Evolutionary conservation across 2,329 filamentous ascomycete species (phyloP).

Genomic region (Blumeria graminis): DNA sequence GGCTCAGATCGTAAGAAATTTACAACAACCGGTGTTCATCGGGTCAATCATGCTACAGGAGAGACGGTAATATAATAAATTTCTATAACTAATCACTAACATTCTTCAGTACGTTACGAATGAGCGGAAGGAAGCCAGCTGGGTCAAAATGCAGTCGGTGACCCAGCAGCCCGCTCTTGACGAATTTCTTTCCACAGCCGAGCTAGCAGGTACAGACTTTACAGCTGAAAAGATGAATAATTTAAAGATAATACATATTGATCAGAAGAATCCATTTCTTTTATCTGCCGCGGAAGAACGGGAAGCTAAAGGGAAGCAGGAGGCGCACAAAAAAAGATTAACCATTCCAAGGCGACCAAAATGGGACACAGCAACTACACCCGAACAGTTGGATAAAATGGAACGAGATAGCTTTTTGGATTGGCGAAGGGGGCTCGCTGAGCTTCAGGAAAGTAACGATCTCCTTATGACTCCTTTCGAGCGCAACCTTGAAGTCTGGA

Average conservation of each 20-base stretch:
- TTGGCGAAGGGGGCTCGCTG: slow-evolving; percentile 76
- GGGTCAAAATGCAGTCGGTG: slow-evolving; percentile 98
- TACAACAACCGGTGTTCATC: slow-evolving; percentile 25
- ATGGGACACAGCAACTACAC: slow-evolving; percentile 73
- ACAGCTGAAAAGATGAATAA: slow-evolving; percentile 98
- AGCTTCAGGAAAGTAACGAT: slow-evolving; percentile 83
- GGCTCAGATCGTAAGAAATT: slow-evolving; percentile 57
- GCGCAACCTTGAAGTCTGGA: slow-evolving; percentile 91
- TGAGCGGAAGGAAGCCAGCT: slow-evolving; percentile 69
- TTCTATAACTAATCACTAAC: slow-evolving; percentile 8
- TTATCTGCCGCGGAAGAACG: slow-evolving; percentile 68
- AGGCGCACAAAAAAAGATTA: slow-evolving; percentile 50
- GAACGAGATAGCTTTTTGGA: slow-evolving; percentile 65
- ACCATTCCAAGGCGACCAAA: slow-evolving; percentile 75
- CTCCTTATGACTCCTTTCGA: slow-evolving; percentile 95
- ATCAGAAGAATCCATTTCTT: slow-evolving; percentile 88
- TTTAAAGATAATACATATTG: slow-evolving; percentile 92
- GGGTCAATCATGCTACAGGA: slow-evolving; percentile 57
- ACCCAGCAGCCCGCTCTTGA: slow-evolving; percentile 92
- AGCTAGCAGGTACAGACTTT: slow-evolving; percentile 94
- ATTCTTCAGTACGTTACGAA: slow-evolving; percentile 57
- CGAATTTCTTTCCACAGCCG: slow-evolving; percentile 86
- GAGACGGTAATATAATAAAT: slow-evolving; percentile 31
- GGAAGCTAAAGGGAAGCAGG: slow-evolving; percentile 55
- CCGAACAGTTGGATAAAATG: slow-evolving; percentile 50